Conservation (phyloP, 2,329 filamentous ascomycete species). For the Colletotrichum godetiae region DNA sequence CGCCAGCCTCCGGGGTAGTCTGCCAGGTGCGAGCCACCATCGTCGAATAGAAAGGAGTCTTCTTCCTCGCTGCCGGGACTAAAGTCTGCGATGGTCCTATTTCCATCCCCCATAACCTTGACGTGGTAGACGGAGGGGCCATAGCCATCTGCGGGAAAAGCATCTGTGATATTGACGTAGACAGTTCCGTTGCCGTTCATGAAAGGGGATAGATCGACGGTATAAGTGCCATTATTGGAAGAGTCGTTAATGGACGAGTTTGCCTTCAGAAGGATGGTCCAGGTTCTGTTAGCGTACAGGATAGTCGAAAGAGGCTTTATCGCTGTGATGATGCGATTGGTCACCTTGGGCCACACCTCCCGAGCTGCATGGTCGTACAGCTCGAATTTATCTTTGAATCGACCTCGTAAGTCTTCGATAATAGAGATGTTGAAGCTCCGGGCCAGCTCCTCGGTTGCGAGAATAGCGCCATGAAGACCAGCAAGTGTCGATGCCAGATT, state of each 20-base stretch:
- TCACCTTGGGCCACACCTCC: slow-evolving; percentile 7
- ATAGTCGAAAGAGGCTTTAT: slow-evolving; percentile 1
- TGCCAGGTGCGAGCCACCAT: slow-evolving; percentile 11
- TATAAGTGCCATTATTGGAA: slow-evolving; percentile 18
- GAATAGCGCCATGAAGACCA: not conserved
- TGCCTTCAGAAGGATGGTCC: not conserved
- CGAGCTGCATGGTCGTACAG: slow-evolving; percentile 3
- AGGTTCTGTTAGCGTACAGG: slow-evolving; percentile 12
- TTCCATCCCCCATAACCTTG: not conserved
- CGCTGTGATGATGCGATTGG: slow-evolving; percentile 10
- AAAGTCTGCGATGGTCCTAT: slow-evolving; percentile 14
- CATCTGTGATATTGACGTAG: slow-evolving; percentile 10
- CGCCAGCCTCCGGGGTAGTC: slow-evolving; percentile 20
- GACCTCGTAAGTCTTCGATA: slow-evolving; percentile 8
- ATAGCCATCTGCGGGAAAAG: slow-evolving; percentile 11
- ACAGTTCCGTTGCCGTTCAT: not conserved
- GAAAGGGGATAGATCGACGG: not conserved
- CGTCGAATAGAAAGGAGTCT: slow-evolving; percentile 10
- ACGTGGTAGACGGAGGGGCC: slow-evolving; percentile 4
- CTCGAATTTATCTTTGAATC: slow-evolving; percentile 13
- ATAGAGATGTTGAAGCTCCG: slow-evolving; percentile 7
- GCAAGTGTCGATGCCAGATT: slow-evolving; percentile 15
- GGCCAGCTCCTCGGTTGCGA: slow-evolving; percentile 11
- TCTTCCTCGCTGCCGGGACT: slow-evolving; percentile 1
- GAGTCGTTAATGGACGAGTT: slow-evolving; percentile 8